phyloP scores from a whole-genome alignment of 139 green algal species.

The Trebouxia sp. region DNA sequence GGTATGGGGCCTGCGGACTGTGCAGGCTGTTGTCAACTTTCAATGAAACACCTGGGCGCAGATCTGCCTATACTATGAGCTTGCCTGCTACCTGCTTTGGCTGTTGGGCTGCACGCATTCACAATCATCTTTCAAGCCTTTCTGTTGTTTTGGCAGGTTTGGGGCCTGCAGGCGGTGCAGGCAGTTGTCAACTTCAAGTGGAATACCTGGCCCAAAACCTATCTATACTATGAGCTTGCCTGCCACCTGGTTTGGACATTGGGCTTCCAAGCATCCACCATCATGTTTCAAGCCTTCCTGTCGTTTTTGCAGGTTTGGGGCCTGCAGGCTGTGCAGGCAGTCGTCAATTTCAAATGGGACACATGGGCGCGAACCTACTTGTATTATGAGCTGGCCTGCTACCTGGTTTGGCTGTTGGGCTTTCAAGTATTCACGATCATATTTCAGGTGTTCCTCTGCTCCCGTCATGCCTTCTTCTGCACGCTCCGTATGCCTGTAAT shows the following conservation, averaged over 20 bases:
- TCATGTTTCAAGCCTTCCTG: constrained; percentile 39
- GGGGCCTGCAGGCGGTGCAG: constrained; percentile 31
- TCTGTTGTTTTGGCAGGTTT: neutral
- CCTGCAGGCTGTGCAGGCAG: constrained; percentile 38
- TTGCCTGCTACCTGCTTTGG: constrained; percentile 45
- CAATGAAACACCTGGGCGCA: constrained; percentile 50
- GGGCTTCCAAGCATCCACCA: constrained; percentile 42
- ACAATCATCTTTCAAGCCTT: constrained; percentile 41
- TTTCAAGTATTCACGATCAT: constrained; percentile 16
- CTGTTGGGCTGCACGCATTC: constrained; percentile 44
- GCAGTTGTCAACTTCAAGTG: constrained; percentile 54
- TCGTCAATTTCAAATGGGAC: constrained; percentile 57
- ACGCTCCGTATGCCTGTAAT: neutral
- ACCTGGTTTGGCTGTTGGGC: constrained; percentile 50
- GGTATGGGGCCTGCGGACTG: constrained; percentile 6
- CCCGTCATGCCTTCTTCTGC: too few species aligned
- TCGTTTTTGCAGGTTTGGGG: neutral
- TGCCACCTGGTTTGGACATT: constrained; percentile 40
- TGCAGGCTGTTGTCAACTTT: constrained; percentile 42
- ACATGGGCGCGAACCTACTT: constrained; percentile 41
- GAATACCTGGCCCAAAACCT: constrained; percentile 34
- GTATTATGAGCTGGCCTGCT: constrained; percentile 44
- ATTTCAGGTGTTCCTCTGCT: too few species aligned
- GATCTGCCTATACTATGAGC: too few species aligned
- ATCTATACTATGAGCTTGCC: too few species aligned